These are phyloP conservation scores for Nannizziopsis barbatae DNA, from an alignment of 2,329 filamentous ascomycete species.

Conservation along the genomic window DNA sequence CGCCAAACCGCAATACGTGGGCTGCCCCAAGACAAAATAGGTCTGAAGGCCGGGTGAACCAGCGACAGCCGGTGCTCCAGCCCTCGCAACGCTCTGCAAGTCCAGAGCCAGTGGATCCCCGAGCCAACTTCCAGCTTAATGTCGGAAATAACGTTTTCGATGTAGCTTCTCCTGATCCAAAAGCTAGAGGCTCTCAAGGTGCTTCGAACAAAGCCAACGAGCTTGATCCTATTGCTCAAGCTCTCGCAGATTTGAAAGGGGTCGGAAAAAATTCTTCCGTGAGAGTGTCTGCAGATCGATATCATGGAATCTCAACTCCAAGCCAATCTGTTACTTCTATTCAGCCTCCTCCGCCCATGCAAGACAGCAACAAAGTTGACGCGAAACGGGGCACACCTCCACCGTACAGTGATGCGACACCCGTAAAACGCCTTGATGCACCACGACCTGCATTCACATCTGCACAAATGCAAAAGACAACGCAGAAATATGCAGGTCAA, in stretches of 20 bases:
- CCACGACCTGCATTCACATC: constrained; percentile 87
- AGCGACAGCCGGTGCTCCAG: constrained; percentile 19
- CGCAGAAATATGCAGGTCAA: constrained; percentile 75
- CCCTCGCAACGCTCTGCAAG: constrained; percentile 41
- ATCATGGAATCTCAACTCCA: constrained; percentile 85
- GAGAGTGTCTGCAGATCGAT: constrained; percentile 89
- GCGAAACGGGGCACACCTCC: constrained; percentile 66
- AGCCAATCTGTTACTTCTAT: constrained; percentile 39
- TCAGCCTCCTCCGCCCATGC: constrained; percentile 15
- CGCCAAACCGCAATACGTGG: constrained; percentile 44
- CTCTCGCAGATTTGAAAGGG: constrained; percentile 83
- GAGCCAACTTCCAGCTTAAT: constrained; percentile 85
- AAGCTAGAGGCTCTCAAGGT: constrained; percentile 31
- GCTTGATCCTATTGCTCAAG: constrained; percentile 78
- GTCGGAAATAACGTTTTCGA: constrained; percentile 94
- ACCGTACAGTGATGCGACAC: constrained; percentile 62
- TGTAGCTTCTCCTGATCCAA: constrained; percentile 63
- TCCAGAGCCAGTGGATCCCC: constrained; percentile 74
- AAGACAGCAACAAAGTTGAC: constrained; percentile 27
- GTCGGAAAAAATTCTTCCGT: constrained; percentile 68
- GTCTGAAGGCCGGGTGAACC: constrained; percentile 24
- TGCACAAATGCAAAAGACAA: constrained; percentile 89
- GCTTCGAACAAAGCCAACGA: constrained; percentile 46
- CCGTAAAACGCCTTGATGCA: constrained; percentile 65
- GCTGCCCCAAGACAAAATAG: constrained; percentile 33